phyloP scores from a whole-genome alignment of 2,329 filamentous ascomycete species.

The Didymella glomerata region DNA sequence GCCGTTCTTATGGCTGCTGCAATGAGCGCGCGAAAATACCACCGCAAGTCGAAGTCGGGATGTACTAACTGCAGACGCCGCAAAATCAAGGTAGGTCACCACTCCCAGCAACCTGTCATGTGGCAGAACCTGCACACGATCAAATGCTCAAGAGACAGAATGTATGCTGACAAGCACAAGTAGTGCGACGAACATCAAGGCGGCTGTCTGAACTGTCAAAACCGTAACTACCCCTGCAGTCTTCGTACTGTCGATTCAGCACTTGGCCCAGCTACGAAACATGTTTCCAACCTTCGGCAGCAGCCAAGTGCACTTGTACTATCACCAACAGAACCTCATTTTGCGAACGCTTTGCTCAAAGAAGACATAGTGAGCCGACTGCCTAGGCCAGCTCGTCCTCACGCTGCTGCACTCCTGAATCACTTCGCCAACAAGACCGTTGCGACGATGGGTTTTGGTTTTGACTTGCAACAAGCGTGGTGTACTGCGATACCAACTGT shows the following conservation, averaged over 20 bases:
- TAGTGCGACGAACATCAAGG: slow-evolving; percentile 17
- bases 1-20: neutral
- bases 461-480: slow-evolving; percentile 29
- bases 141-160: neutral
- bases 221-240: slow-evolving; percentile 26
- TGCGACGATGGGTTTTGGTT: slow-evolving; percentile 29
- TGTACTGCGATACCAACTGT: slow-evolving; percentile 40
- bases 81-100: slow-evolving; percentile 11
- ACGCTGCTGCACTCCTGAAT: slow-evolving; percentile 30
- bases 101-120: neutral
- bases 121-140: neutral
- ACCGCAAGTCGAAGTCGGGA: slow-evolving; percentile 11
- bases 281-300: neutral
- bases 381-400: slow-evolving; percentile 21
- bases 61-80: slow-evolving; percentile 17
- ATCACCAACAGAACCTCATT: slow-evolving; percentile 18
- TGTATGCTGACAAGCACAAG: slow-evolving; percentile 5
- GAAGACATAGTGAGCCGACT: slow-evolving; percentile 23
- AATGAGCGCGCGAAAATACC: slow-evolving; percentile 2
- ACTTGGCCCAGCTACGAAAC: slow-evolving; percentile 2
- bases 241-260: slow-evolving; percentile 26
- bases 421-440: slow-evolving; percentile 36
- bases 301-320: slow-evolving; percentile 3
- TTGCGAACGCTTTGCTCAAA: slow-evolving; percentile 24
- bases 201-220: slow-evolving; percentile 8